phyloP scores from a whole-genome alignment of 2,329 filamentous ascomycete species.

The Penicillium sp. region DNA sequence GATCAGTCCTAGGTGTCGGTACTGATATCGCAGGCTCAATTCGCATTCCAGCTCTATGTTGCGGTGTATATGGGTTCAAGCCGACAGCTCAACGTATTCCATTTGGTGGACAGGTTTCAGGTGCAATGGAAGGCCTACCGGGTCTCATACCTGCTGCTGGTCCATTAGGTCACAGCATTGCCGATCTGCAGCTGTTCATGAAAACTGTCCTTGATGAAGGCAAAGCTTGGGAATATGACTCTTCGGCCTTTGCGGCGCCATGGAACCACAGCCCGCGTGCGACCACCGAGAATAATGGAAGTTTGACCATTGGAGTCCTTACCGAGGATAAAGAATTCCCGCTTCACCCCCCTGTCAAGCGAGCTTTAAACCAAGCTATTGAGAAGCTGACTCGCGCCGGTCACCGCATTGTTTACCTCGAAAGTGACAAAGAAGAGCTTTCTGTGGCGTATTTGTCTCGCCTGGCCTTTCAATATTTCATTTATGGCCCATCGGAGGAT shows the following conservation, averaged over 20 bases:
- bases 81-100: conserved; percentile 33
- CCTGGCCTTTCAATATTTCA: conserved; percentile 45
- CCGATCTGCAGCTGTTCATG: conserved; percentile 34
- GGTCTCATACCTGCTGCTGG: conserved; percentile 20
- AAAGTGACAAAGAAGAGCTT: conserved; percentile 29
- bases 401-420: conserved; percentile 45
- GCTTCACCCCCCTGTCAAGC: conserved; percentile 52
- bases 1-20: conserved; percentile 36
- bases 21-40: conserved; percentile 40
- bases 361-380: conserved; percentile 45
- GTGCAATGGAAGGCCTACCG: conserved; percentile 17
- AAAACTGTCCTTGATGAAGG: conserved; percentile 37
- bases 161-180: conserved; percentile 20
- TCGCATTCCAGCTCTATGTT: conserved; percentile 37
- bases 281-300: not conserved
- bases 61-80: conserved; percentile 38
- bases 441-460: conserved; percentile 31
- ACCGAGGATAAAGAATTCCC: conserved; percentile 50
- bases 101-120: conserved; percentile 26
- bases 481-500: conserved; percentile 21
- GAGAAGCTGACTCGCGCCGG: conserved; percentile 44
- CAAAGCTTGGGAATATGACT: conserved; percentile 50
- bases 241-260: conserved; percentile 42
- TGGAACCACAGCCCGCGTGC: conserved; percentile 42
- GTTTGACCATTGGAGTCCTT: conserved; percentile 52